Evolutionary conservation across 352 stramenopile genomes (phyloP), one percentile per base, ranked within the genome.

Genomic region (Pythium pectinolyticum): DNA sequence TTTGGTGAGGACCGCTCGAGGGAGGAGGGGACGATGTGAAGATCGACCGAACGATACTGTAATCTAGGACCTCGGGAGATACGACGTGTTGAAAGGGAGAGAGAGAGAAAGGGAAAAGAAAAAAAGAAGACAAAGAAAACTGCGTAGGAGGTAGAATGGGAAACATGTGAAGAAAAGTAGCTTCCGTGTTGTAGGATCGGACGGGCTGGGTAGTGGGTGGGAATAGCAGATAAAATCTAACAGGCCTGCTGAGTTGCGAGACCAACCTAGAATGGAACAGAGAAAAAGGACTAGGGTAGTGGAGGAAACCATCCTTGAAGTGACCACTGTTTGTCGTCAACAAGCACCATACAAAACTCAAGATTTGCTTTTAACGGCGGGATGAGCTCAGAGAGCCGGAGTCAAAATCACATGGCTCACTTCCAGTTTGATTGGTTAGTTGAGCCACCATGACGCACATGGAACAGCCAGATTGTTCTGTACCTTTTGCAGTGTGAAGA

Each of bases 391-490:
- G 32, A 50, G 43, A 50, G 43, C 43, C 43, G 43, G 43, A 50
- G 43, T 50, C 43, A 50, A 49, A 22, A 50, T 50, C 22, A 50
- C 22, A 24, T 50, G 43, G 43, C 43, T 50, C 43, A 50, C 43
- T 50, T 50, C 43, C 43, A 7, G 8, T 32, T 34, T 50, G 43
- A 50, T 50, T 50, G 22, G 43, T 50, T 50, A 50, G 43, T 50
- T 34, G 10, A 28, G 43, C 11, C n/a, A 50, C n/a, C 22, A 11
- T 5, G 22, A 50, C 3, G 24, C 4, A 20, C 43, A 50, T 7
- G 32, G 32, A 50, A 22, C 30, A 32, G 43, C 43, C 43, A 49
- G 2, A 15, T n/a, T n/a, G n/a, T n/a, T n/a, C n/a, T n/a, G n/a
- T n/a, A 6, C 2, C 22, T 6, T 5, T 31, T 14, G 41, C 10